phyloP scores from a whole-genome alignment of 2,329 filamentous ascomycete genomes.

The Penicillium nordicum region DNA sequence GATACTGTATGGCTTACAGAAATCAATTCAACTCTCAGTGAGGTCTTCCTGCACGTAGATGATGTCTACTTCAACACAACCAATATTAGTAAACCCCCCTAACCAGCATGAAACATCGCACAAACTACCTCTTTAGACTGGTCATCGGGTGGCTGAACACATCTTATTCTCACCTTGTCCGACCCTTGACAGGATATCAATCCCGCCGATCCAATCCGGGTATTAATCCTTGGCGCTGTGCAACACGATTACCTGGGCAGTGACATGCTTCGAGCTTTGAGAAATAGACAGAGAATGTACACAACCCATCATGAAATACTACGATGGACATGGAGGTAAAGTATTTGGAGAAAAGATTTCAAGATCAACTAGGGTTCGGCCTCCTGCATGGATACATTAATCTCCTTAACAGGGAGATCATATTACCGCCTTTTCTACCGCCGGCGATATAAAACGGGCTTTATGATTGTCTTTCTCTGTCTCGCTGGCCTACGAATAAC shows the following conservation, averaged over 20 bases:
- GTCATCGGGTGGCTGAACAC: not conserved
- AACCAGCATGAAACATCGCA: not conserved
- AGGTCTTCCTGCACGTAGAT: not conserved
- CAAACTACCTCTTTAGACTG: not conserved
- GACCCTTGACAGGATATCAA: constrained; percentile 4
- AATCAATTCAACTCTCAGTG: not conserved
- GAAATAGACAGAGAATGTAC: not conserved
- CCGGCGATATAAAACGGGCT: not conserved
- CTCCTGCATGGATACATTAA: not conserved
- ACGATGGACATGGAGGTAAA: not conserved
- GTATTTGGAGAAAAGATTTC: not conserved
- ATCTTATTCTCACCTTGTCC: constrained; percentile 3
- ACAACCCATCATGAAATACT: not conserved
- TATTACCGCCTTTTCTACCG: not conserved
- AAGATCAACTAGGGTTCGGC: not conserved
- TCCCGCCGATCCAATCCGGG: constrained; percentile 2
- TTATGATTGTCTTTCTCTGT: not conserved
- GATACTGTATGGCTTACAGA: constrained; percentile 1
- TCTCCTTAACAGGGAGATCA: not conserved
- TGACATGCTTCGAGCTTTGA: not conserved
- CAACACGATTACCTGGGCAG: not conserved
- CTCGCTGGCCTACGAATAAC: not conserved
- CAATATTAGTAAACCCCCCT: not conserved
- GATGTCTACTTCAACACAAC: not conserved
- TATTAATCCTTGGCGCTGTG: not conserved